phyloP scores from a whole-genome alignment of 2,329 filamentous ascomycete species.

The Pseudodiploospora longispora region DNA sequence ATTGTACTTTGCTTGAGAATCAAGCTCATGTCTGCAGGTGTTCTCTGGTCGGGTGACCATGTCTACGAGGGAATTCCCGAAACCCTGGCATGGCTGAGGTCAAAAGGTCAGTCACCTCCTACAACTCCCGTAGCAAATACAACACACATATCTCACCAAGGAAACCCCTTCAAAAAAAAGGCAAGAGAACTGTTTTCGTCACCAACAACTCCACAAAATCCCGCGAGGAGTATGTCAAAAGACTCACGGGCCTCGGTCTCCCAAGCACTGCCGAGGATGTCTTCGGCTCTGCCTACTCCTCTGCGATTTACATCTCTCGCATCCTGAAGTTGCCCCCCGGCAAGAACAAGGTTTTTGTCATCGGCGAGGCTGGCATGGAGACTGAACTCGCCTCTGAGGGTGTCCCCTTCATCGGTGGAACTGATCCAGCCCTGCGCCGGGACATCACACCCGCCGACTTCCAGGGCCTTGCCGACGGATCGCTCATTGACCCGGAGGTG shows the following conservation, averaged over 20 bases:
- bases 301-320: constrained; percentile 89
- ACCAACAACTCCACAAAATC: constrained; percentile 99
- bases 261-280: constrained; percentile 78
- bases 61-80: constrained; percentile 79
- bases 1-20: not conserved
- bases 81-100: constrained; percentile 74
- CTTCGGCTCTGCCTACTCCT: constrained; percentile 91
- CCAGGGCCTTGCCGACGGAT: constrained; percentile 64
- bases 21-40: constrained; percentile 49
- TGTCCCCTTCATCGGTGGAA: constrained; percentile 76
- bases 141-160: not conserved
- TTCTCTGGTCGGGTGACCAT: constrained; percentile 92
- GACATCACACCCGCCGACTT: constrained; percentile 80
- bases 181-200: constrained; percentile 89
- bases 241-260: constrained; percentile 75
- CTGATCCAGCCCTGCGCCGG: constrained; percentile 67
- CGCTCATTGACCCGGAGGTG: constrained; percentile 75
- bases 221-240: constrained; percentile 84
- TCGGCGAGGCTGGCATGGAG: constrained; percentile 88
- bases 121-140: not conserved
- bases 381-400: constrained; percentile 75
- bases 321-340: constrained; percentile 72
- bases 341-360: constrained; percentile 88
- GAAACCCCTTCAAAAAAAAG: constrained; percentile 33
- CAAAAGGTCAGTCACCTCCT: constrained; percentile 50